Conservation (phyloP, 345 rosid genomes). For the Gossypioides kirkii region DNA sequence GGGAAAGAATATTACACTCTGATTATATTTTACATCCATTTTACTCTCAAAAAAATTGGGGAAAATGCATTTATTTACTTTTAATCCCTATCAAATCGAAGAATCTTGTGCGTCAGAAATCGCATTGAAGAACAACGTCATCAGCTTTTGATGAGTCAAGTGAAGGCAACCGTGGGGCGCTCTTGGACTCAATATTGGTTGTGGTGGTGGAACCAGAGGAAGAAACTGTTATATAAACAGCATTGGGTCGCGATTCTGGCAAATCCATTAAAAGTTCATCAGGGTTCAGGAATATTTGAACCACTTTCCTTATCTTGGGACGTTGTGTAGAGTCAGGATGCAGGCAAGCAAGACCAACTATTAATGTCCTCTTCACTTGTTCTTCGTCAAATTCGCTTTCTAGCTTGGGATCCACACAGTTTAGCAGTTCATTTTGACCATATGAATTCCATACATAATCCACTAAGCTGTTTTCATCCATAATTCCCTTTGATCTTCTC, state of each 20-base stretch:
- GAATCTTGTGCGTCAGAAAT: not conserved
- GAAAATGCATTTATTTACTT: not conserved
- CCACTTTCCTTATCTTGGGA: constrained; percentile 34
- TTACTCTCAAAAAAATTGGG: not conserved
- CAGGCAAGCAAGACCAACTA: constrained; percentile 33
- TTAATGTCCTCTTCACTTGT: constrained; percentile 25
- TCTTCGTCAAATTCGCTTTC: constrained; percentile 21
- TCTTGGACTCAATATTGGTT: not conserved
- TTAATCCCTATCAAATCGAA: not conserved
- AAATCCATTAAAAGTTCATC: constrained; percentile 27
- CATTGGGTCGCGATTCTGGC: constrained; percentile 24
- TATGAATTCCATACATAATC: constrained; percentile 29
- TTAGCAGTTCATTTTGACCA: constrained; percentile 17
- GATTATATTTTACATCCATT: not conserved
- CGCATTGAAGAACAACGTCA: not conserved
- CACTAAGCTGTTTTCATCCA: constrained; percentile 35
- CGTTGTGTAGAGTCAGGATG: constrained; percentile 26
- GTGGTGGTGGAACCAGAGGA: constrained; percentile 5
- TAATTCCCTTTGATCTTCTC: constrained; percentile 24
- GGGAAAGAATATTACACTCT: too few species aligned
- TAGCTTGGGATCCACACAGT: constrained; percentile 23
- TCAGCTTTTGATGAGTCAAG: not conserved
- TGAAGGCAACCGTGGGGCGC: not conserved
- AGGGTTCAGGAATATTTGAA: constrained; percentile 32
- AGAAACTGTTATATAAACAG: constrained; percentile 14